Evolutionary conservation across 139 green algal genomes (phyloP).

Genomic region (Pleodorina starrii): DNA sequence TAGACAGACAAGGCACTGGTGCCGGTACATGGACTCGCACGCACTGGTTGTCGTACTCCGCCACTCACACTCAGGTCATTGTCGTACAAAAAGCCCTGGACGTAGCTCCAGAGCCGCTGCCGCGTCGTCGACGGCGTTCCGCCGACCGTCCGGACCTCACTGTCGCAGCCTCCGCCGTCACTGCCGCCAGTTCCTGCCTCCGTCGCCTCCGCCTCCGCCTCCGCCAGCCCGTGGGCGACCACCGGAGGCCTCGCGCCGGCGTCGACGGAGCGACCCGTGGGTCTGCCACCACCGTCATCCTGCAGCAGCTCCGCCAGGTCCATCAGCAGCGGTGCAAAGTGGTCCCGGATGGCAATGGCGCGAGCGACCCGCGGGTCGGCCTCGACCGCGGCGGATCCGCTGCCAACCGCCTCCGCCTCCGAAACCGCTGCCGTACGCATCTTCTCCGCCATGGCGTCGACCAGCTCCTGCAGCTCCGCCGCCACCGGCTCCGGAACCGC

Average conservation of each 20-base stretch:
- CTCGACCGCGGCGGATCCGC: not conserved
- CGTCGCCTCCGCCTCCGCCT: not conserved
- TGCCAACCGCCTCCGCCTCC: not conserved
- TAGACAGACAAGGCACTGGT: too few species aligned
- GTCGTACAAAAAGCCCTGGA: not conserved
- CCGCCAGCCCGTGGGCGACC: too few species aligned
- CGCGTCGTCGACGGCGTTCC: not conserved
- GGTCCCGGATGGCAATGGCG: not conserved
- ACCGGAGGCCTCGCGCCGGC: too few species aligned
- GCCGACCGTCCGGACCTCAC: not conserved
- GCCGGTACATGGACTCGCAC: too few species aligned
- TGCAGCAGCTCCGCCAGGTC: not conserved
- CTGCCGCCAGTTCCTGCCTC: not conserved
- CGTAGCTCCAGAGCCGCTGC: not conserved
- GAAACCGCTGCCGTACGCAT: not conserved
- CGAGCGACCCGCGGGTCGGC: not conserved
- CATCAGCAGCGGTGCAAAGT: not conserved
- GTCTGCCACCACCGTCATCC: not conserved
- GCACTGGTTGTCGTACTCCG: too few species aligned
- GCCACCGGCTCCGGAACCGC: conserved; percentile 23
- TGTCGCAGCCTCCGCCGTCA: not conserved
- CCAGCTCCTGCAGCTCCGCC: not conserved
- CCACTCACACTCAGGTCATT: not conserved
- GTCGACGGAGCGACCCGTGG: too few species aligned
- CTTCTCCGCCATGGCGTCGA: not conserved